phyloP scores from a whole-genome alignment of 805 yeast species.

The Hanseniaspora lachancei region DNA sequence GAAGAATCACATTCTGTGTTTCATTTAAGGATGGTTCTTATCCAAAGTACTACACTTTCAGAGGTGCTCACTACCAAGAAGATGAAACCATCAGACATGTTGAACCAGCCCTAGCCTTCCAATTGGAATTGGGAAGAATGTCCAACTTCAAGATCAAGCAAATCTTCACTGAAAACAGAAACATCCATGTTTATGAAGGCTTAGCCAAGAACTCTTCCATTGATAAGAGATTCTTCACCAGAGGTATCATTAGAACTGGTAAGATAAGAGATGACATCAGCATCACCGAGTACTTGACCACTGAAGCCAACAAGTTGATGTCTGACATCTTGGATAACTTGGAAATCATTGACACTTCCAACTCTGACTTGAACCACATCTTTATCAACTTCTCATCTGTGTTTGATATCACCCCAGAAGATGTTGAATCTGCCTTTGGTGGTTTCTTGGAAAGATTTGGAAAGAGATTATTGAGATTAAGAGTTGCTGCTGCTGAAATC shows the following conservation, averaged over 20 bases:
- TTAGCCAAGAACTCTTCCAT: constrained; percentile 84
- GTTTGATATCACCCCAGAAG: constrained; percentile 85
- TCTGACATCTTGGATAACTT: constrained; percentile 88
- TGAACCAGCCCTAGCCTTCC: constrained; percentile 97
- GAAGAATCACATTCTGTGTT: constrained; percentile 86
- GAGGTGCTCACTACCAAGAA: constrained; percentile 73
- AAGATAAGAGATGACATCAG: constrained; percentile 85
- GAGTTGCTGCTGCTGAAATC: constrained; percentile 95
- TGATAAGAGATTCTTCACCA: constrained; percentile 89
- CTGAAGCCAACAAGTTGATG: constrained; percentile 94
- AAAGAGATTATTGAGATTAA: constrained; percentile 86
- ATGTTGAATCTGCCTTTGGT: constrained; percentile 94
- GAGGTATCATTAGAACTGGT: constrained; percentile 96
- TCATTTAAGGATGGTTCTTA: constrained; percentile 75
- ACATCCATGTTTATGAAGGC: constrained; percentile 94
- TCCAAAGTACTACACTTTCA: constrained; percentile 92
- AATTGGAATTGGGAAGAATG: constrained; percentile 84
- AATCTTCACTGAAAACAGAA: constrained; percentile 89
- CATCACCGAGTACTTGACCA: constrained; percentile 83
- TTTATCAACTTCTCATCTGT: constrained; percentile 94
- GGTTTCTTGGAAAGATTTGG: constrained; percentile 97
- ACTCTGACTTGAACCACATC: constrained; percentile 92
- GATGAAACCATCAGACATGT: constrained; percentile 92
- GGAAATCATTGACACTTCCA: constrained; percentile 85
- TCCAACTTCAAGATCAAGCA: constrained; percentile 92